Conservation (phyloP, 495 filamentous ascomycete genomes). For the Neurospora sublineolata region DNA sequence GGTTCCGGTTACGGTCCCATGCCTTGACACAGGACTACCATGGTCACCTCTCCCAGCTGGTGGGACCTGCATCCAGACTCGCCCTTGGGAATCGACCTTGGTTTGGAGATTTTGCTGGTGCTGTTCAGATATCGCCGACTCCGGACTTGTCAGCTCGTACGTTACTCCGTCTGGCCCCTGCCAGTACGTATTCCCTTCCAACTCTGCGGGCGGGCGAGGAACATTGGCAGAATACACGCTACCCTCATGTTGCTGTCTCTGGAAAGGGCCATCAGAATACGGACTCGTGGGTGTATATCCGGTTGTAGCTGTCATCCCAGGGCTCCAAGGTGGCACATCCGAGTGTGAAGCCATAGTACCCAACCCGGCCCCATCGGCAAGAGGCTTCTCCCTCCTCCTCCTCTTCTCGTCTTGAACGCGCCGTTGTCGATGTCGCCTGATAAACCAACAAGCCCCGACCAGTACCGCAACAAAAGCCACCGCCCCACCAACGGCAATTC, state of each 20-base stretch:
- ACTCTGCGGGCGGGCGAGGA: background rate
- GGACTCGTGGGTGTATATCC: background rate
- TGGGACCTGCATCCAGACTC: conserved; percentile 17
- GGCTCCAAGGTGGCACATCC: background rate
- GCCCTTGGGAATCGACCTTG: conserved; percentile 14
- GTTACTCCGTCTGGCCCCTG: conserved; percentile 5
- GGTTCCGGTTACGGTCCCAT: background rate
- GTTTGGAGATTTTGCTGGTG: conserved; percentile 2
- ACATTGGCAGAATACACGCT: background rate
- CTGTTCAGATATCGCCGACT: background rate
- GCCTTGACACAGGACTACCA: background rate
- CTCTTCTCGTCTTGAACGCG: background rate
- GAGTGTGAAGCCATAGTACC: background rate
- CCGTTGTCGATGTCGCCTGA: conserved; percentile 3
- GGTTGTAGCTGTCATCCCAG: background rate
- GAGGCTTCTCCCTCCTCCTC: background rate
- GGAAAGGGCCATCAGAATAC: background rate
- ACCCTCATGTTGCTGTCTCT: background rate
- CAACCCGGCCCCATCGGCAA: background rate
- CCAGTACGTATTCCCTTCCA: background rate
- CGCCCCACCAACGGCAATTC: conserved; percentile 15
- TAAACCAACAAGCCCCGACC: conserved; percentile 1
- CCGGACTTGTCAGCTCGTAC: conserved; percentile 6
- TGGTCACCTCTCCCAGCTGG: background rate
- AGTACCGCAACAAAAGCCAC: conserved; percentile 2